phyloP scores from a whole-genome alignment of 176 grass and related monocot species.

The Triticum urartu region DNA sequence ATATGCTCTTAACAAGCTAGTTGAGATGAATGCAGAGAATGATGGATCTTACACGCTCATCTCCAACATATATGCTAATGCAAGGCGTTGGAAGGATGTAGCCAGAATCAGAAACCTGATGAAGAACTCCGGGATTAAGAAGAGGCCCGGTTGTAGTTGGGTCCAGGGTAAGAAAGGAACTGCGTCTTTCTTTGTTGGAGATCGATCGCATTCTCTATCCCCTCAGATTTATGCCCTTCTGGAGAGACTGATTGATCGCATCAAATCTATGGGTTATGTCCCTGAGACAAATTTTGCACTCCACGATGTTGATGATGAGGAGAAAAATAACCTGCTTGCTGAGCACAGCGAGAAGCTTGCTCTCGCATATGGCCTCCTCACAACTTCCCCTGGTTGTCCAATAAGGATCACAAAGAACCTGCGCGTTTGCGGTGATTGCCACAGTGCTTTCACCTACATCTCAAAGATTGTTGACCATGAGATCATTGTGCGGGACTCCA shows the following conservation, averaged over 20 bases:
- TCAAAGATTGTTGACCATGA: conserved; percentile 83
- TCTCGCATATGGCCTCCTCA: conserved; percentile 79
- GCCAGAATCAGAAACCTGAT: conserved; percentile 66
- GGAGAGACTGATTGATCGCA: conserved; percentile 56
- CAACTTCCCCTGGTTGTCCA: conserved; percentile 54
- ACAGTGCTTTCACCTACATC: conserved; percentile 74
- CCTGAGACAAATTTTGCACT: conserved; percentile 77
- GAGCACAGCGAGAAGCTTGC: conserved; percentile 91
- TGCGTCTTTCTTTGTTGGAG: conserved; percentile 81
- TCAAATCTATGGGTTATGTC: conserved; percentile 74
- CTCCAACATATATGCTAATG: conserved; percentile 90
- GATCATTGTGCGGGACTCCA: conserved; percentile 81
- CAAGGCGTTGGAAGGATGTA: conserved; percentile 73
- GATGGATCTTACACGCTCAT: conserved; percentile 88
- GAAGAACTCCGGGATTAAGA: conserved; percentile 72
- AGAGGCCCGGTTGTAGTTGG: conserved; percentile 88
- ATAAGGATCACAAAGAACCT: conserved; percentile 90
- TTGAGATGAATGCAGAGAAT: conserved; percentile 62
- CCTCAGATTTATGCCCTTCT: conserved; percentile 74
- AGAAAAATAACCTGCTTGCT: conserved; percentile 68
- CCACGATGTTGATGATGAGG: conserved; percentile 89
- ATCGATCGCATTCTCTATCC: conserved; percentile 66
- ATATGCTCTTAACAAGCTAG: conserved; percentile 58
- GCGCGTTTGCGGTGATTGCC: conserved; percentile 81
- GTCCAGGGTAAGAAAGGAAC: conserved; percentile 78